Conservation (phyloP, 495 filamentous ascomycete genomes). For the Oidiodendron maius region DNA sequence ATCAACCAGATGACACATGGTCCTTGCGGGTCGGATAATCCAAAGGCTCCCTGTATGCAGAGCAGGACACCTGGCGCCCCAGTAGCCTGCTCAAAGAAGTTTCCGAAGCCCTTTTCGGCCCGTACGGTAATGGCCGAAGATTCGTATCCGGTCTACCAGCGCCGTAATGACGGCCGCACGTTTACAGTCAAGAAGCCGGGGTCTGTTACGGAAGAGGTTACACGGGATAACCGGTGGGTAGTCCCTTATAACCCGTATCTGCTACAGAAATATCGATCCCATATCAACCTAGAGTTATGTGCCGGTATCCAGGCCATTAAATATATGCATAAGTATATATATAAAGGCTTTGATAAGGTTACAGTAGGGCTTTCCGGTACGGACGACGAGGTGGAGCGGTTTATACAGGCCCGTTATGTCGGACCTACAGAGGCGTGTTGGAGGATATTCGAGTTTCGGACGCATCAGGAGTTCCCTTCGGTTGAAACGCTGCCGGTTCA, state of each 20-base stretch:
- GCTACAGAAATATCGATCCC: constrained; percentile 3
- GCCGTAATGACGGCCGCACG: neutral
- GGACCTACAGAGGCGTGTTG: constrained; percentile 8
- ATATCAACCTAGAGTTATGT: constrained; percentile 18
- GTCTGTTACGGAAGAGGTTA: neutral
- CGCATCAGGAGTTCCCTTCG: constrained; percentile 10
- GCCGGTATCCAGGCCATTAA: constrained; percentile 8
- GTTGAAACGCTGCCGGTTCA: constrained; percentile 9
- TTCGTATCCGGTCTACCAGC: constrained; percentile 3
- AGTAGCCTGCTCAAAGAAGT: no score
- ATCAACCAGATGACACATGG: no score
- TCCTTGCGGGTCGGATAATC: no score
- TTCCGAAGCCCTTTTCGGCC: no score
- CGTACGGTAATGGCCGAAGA: no score
- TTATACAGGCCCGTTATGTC: constrained; percentile 12
- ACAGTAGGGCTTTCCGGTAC: constrained; percentile 1
- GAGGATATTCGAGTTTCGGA: constrained; percentile 13
- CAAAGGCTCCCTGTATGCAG: no score
- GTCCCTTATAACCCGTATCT: constrained; percentile 16
- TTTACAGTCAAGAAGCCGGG: constrained; percentile 5
- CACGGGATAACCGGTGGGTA: constrained; percentile 14
- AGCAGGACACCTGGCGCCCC: no score
- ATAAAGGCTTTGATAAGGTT: constrained; percentile 14
- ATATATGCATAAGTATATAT: constrained; percentile 20
- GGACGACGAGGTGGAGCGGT: constrained; percentile 12